Evolutionary conservation across 441 rosid genomes (phyloP), one percentile per base, ranked within the genome.

Genomic region (Populus hybrid): DNA sequence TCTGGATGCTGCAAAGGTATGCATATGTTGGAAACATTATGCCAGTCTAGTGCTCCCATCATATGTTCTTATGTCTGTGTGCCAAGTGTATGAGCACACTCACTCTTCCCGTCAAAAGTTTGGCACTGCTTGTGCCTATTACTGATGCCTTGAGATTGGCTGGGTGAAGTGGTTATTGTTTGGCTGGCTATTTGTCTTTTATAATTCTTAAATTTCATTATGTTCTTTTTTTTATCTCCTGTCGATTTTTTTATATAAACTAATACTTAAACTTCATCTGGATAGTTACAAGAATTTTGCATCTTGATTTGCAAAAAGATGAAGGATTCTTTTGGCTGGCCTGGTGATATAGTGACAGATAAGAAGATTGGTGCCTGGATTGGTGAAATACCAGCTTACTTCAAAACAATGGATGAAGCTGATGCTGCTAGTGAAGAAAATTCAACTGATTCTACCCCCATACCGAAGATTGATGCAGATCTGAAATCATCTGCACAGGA

Each of bases 371-470:
- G 91, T 73, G 85, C 90, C 65, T 91, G 89, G 90, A 89, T 87
- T 69, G 96, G 96, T 30, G 86, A 91, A 77, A 70, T 90, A 75
- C 93, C 97, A 76, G 83, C 80, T 50, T 90, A 87, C 86, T 82
- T 93, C 84, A 87, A 86, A 80, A 79, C 78, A 68, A 79, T 69
- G 36, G 63, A 74, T 69, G 80, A 74, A 84, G 82, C 79, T 76
- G 82, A 85, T 81, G 79, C 78, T 32, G 72, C 14, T 34, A 73
- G 77, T 7, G 89, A 85, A 74, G 86, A 79, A 57, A 76, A 57
- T 34, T 75, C 82, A 73, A 72, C 77, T 71, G 70, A 67, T 85
- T 87, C 89, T 75, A 75, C 78, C 67, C 76, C 81, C 81, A 57
- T 75, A 73, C 85, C 81, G 77, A 82, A 84, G 77, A 76, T 77